Evolutionary conservation across 306 rosid species (phyloP).

Genomic region (Corylus avellana): DNA sequence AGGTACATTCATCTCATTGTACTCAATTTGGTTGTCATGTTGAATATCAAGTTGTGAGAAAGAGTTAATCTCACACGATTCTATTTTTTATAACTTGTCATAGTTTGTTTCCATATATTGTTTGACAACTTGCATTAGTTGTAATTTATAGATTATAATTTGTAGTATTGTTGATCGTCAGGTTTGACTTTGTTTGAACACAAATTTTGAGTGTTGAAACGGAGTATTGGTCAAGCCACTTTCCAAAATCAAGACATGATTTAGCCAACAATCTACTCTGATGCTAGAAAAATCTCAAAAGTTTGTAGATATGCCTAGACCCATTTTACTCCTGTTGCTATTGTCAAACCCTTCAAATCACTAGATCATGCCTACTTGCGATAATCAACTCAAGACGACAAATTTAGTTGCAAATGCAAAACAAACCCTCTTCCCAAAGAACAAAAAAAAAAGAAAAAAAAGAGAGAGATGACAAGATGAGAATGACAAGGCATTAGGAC

Average conservation of each 20-base stretch:
- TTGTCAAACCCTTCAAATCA: background rate
- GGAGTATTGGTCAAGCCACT: background rate
- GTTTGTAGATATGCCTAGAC: background rate
- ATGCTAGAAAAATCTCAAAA: background rate
- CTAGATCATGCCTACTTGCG: background rate
- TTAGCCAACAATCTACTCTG: background rate
- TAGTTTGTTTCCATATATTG: background rate
- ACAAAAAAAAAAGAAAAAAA: background rate
- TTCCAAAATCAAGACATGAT: background rate
- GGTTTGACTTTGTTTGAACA: background rate
- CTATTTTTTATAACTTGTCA: background rate
- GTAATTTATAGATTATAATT: background rate
- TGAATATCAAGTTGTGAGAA: slow-evolving; percentile 15
- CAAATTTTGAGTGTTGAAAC: background rate
- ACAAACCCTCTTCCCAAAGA: background rate
- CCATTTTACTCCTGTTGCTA: background rate
- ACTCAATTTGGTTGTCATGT: slow-evolving; percentile 22
- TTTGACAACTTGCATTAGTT: background rate
- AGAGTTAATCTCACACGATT: background rate
- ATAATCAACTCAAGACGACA: background rate
- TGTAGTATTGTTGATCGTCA: background rate
- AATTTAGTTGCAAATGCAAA: background rate
- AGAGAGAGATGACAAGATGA: too few species aligned
- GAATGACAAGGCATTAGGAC: background rate
- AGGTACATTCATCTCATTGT: slow-evolving; percentile 49